A percentile compares a stretch with the other conserved stretches of the same genome.
Evolutionary conservation across 306 rosid genomes (phyloP).

Genomic region (Fagus sylvatica): DNA sequence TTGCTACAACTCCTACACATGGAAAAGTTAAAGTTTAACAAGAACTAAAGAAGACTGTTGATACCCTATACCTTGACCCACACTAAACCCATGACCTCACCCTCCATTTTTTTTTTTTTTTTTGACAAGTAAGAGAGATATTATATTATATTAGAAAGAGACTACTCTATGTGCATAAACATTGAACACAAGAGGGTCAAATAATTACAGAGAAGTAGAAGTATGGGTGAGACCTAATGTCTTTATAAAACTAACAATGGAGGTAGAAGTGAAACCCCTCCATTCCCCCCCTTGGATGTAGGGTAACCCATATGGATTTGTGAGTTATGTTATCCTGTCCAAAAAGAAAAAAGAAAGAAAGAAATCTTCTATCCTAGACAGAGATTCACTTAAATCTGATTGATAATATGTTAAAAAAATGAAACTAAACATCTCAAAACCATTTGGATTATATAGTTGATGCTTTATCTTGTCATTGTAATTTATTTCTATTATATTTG

Average conservation of each 20-base stretch:
- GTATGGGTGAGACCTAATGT: no score
- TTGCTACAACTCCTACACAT: neutral
- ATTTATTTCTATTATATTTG: neutral
- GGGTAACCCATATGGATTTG: neutral
- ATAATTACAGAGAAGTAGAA: no score
- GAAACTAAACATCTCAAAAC: neutral
- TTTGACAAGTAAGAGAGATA: no score
- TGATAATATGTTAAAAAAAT: neutral
- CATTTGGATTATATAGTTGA: neutral
- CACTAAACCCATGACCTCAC: neutral
- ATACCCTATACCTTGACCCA: neutral
- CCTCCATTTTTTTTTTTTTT: no score
- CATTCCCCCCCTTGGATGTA: no score
- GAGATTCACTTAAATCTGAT: neutral
- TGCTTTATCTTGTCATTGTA: neutral
- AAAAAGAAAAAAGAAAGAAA: neutral
- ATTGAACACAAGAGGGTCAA: no score
- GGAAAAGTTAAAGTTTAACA: neutral
- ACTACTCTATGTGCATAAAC: no score
- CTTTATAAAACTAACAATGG: neutral
- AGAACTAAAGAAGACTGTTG: neutral
- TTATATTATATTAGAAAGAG: no score
- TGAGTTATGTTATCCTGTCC: neutral
- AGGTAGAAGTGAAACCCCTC: no score
- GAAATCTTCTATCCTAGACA: neutral